Percentiles rank a stretch among this genome's conserved stretches.
phyloP scores from a whole-genome alignment of 169 alveolate genomes.

The Perkinsus olseni region DNA sequence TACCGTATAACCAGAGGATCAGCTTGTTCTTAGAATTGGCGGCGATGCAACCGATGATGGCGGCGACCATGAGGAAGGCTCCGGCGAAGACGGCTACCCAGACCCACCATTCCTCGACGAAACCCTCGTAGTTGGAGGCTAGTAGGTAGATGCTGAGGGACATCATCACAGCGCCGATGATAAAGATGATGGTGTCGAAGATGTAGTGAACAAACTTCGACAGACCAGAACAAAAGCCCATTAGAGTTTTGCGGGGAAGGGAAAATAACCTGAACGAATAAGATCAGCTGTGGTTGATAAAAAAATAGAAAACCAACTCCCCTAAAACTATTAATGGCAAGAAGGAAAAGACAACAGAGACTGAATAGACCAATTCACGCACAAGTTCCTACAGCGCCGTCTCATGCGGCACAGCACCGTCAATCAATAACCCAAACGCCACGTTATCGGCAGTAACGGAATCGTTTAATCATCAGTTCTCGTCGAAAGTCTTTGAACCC shows the following conservation, averaged over 20 bases:
- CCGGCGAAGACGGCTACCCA: not conserved
- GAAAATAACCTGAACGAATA: not conserved
- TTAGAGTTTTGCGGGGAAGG: not conserved
- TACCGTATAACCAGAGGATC: not conserved
- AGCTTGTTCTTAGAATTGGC: not conserved
- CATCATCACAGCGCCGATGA: not conserved
- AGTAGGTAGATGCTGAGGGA: not conserved
- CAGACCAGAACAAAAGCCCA: not conserved
- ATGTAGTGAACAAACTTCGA: not conserved
- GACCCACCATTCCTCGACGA: not conserved
- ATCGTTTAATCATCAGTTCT: too few relatives aligned
- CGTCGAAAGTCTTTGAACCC: too few relatives aligned
- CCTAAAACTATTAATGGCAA: too few relatives aligned
- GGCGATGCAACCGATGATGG: not conserved
- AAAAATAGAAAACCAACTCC: too few relatives aligned
- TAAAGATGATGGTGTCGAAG: not conserved
- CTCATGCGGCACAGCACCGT: too few relatives aligned
- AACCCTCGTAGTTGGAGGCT: not conserved
- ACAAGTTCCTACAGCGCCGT: too few relatives aligned
- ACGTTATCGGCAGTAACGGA: too few relatives aligned
- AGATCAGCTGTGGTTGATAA: too few relatives aligned
- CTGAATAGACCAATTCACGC: too few relatives aligned
- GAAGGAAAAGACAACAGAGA: too few relatives aligned
- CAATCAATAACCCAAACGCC: too few relatives aligned
- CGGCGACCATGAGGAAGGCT: not conserved